Evolutionary conservation across 192 early-diverging fungal genomes (phyloP), one percentile per base, ranked within the genome.

Genomic region (Tieghemiomyces parasiticus): DNA sequence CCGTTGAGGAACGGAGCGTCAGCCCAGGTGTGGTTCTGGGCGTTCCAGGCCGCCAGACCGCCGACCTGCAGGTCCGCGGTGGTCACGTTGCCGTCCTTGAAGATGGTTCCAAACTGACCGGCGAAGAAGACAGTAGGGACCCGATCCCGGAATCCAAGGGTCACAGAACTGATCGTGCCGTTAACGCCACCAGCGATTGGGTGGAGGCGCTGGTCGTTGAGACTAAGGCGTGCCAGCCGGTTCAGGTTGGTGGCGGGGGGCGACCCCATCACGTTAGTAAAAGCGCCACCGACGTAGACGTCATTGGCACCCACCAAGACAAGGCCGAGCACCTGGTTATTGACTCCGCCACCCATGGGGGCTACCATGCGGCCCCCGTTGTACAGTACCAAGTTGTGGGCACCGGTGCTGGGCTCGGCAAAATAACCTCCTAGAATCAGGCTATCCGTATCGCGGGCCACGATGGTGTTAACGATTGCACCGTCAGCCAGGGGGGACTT

Each of bases 361-460:
- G 74, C 49, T 22, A 22, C 22, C 42, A 76, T 22, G 28, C 35
- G 25, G 16, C 47, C 45, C 55, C 61, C 66, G 63, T 77, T 65
- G 67, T 82, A 85, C 55, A 65, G 60, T 2, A 78, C 81, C 60
- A 89, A 70, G 61, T 84, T 85, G 42, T 56, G 61, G 53, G 74
- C 82, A 4, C 63, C 67, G 0, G 52, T 24, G 4, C 65, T 35
- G 16, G 20, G 6, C 51, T 66, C 65, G 24, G 65, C 58, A 54
- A 89, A 89, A 10, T 67, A 65, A 20, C 87, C 87, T 38, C 81
- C 84, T 26, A 89, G 71, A 52, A 72, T 70, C 35, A 84, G 60
- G 31, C 69, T 65, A 55, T 70, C 45, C 2, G 65, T 65, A 29
- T 66, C 60, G 16, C 70, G 71, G 0, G 74, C 30, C 0, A 65